Evolutionary conservation across 2,329 filamentous ascomycete species (phyloP), one percentile per base, ranked within the genome.

Genomic region (Meredithiella fracta): DNA sequence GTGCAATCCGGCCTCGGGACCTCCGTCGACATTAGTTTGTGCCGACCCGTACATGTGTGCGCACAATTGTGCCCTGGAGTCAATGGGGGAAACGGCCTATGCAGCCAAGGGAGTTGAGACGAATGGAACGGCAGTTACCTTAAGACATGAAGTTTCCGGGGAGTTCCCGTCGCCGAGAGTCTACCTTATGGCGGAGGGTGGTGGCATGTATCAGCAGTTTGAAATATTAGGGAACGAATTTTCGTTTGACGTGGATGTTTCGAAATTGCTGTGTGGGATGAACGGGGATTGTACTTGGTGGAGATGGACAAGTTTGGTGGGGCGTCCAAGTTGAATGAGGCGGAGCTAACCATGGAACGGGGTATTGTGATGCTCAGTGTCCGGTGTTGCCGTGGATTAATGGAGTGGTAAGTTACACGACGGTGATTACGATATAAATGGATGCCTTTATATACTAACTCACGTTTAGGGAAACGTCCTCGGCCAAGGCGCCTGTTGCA

Each of bases 221-320:
- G 72, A 77, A 56, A 69, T 83, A 54, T 69, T 76, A 58, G 76
- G 76, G 67, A 72, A 78, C 63, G 81, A 85, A 65, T 77, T 85
- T 63, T 76, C 77, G 37, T 83, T 85, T 57, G 79, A 83, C 56
- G 79, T 83, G 15, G 80, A 85, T 63, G 72, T 82, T 29, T 82
- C 78, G 26, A 73, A 74, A 56, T 70, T 83, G 25, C 74, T 63
- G 34, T 85, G 82, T 62, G 82, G 82, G 54, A 66, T 85, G 59
- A 84, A 85, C 67, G 79, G 78, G 54, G 80, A 80, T 26, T 84
- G 38, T 83, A 83, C 67, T 73, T 78, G 51, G 70, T 75, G 7
- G 22, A 58, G 53, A 79, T 79, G 77, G 71, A 76, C 20, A 66
- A 69, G 34, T 73, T 77, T 57, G 75, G 75, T 60, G 76, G 75